phyloP scores from a whole-genome alignment of 2,329 filamentous ascomycete genomes.

The Penicillium sp. region DNA sequence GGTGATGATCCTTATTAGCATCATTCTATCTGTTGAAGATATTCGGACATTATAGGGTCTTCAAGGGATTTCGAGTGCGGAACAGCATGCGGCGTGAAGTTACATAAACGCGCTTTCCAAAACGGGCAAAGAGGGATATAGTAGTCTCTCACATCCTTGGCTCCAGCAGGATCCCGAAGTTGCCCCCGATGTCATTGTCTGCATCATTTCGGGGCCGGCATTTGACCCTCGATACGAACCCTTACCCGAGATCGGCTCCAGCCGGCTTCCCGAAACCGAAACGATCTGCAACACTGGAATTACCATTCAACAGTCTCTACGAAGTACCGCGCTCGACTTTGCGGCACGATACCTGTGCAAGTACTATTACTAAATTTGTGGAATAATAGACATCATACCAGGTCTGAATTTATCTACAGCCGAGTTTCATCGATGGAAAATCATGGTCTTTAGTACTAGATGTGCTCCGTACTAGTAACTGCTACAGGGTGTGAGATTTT shows the following conservation, averaged over 20 bases:
- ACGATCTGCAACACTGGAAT: background rate
- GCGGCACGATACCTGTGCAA: too few species aligned
- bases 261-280: background rate
- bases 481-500: too few species aligned
- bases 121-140: too few species aligned
- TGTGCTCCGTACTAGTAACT: too few species aligned
- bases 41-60: background rate
- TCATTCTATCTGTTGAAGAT: background rate
- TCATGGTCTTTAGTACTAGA: too few species aligned
- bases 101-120: background rate
- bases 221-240: background rate
- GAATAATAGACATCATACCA: too few species aligned
- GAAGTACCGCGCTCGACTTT: too few species aligned
- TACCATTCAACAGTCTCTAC: too few species aligned
- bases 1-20: background rate
- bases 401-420: too few species aligned
- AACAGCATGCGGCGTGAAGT: background rate
- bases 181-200: background rate
- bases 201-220: background rate
- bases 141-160: background rate
- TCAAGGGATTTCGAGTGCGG: background rate
- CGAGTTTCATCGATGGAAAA: too few species aligned
- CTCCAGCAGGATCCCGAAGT: background rate
- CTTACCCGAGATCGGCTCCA: background rate
- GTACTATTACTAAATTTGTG: too few species aligned